Base-by-base conservation (phyloP, 257 asterid genomes). In the Echites panduratus region DNA sequence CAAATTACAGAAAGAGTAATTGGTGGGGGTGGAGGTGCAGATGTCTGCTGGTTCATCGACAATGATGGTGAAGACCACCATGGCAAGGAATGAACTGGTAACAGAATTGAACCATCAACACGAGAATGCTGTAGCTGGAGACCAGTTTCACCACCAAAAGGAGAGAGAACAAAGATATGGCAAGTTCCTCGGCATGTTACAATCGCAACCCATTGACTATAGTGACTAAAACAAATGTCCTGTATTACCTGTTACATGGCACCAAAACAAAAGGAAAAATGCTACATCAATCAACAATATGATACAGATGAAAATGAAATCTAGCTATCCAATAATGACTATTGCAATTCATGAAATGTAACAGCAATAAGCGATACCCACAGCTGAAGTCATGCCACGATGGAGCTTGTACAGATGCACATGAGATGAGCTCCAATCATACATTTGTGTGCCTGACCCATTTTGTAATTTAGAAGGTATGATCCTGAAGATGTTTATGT, bases 311-410 rank as follows among this genome's bases (percentile, higher is more conserved):
- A 58, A 10, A 19, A 71, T 13, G 40, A 8, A 68, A 48, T 20
- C 53, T 47, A 44, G 20, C 43, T 50, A 68, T 4, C 12, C 8
- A 68, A 4, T 47, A 16, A 43, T 20, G 44, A 14, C 57, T 19
- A 50, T n/a, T 50, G 22, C 17, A 50, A 50, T 50, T n/a, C 9
- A 50, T 50, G 22, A 69, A 70, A 24, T 53, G 41, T 14, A 67
- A 47, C 27, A 75, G 52, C 44, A 79, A 67, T 38, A 49, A 47
- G 49, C 38, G 62, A 70, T 80, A 75, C 84, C 61, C 44, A 84
- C 88, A 77, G 88, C 88, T 74, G 88, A 79, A 75, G 88, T 81
- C 81, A 84, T 75, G 74, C 88, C 88, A 8, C 88, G 85, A 48
- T 82, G 88, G 61, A 84, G 88, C 80, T 81, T 81, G 79, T 81